Base-by-base conservation (phyloP, 257 asterid genomes). In the Cynanchum wilfordii region DNA sequence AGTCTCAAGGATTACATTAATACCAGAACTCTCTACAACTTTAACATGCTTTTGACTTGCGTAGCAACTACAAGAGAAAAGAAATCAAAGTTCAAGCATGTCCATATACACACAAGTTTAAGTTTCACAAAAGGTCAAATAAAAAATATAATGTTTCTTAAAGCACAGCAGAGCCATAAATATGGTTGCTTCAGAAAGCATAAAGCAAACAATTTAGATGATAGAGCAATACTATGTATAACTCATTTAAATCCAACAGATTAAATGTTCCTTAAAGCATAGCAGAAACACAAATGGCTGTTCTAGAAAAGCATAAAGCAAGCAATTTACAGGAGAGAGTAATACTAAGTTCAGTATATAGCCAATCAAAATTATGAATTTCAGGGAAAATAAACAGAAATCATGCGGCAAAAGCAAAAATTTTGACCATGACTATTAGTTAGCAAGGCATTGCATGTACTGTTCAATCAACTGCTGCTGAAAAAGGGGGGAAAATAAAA, bases 141-240 rank as follows among this genome's bases (percentile, higher is more conserved):
- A 10, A 10, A 54, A 52, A 12, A 33, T 52, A 33, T 69, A 15
- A 30, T 50, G 60, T n/a, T 27, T 45, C 44, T 9, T 20, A 69
- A 69, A 69, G 62, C 30, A 49, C 42, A 69, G 36, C 73, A 70
- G 51, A 52, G 36, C 30, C 65, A 33, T 38, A 38, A 30, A 62
- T 42, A 62, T 70, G 50, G 73, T 70, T 70, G 33, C 33, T 70
- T 15, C 17, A 29, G 54, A 70, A 70, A 25, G 51, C 19, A 70
- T 7, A 10, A 51, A 54, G 33, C 29, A 33, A 69, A 2, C 47
- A 52, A 70, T 36, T n/a, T 19, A 16, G 36, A 33, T 6, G 42
- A 50, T 3, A 5, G 33, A 54, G 38, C 13, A 54, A 54, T 54
- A 25, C 52, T 2, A 38, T 19, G 27, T 70, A 5, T 1, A 60